Evolutionary conservation across 257 asterid species (phyloP), one percentile per base, ranked within the genome.

Genomic region (Solanum pinnatisectum): DNA sequence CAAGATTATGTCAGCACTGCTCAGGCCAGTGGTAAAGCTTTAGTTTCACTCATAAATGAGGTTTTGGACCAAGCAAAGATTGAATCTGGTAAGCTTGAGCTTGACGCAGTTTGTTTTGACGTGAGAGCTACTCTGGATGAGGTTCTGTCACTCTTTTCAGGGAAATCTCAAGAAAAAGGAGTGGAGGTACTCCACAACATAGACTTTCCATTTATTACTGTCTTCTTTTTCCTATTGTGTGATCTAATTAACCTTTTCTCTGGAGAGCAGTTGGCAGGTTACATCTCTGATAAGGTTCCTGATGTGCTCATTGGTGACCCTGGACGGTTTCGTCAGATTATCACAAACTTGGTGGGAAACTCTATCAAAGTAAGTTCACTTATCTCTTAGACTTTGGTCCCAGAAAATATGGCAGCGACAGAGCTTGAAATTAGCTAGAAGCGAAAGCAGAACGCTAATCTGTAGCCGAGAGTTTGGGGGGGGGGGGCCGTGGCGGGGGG

Each of bases 41-140:
- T 97, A 89, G 98, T 97, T 87, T 95, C 99, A n/a, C 98, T 97
- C 87, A 95, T 97, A 87, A 97, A 97, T 74, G 98, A 96, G 90
- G 98, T 97, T 85, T 89, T 97, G 91, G 99, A 97, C 94, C 98
- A 87, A 90, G 99, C 99, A 14, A 97, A 97, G 94, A 97, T 97
- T n/a, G 99, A 97, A 88, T 95, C 99, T 33, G 99, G 99, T 56
- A 97, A 94, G 89, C 98, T 97, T 11, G 99, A 97, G 97, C 99
- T 97, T 16, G 99, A 96, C 93, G 96, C 93, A 6, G 93, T 91
- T 86, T 88, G 88, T 46, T 92, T 92, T 37, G 92, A 92, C 37
- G 87, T 88, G 82, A 90, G 94, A 83, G 92, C 87, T 37, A 90
- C 92, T 86, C 87, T 92, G 82, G 94, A 92, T 81, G 94, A 92